A percentile compares a stretch with the other conserved stretches of the same genome.
Evolutionary conservation across 179 eudicot species (phyloP).

Genomic region (Sideroxylon spinosum): DNA sequence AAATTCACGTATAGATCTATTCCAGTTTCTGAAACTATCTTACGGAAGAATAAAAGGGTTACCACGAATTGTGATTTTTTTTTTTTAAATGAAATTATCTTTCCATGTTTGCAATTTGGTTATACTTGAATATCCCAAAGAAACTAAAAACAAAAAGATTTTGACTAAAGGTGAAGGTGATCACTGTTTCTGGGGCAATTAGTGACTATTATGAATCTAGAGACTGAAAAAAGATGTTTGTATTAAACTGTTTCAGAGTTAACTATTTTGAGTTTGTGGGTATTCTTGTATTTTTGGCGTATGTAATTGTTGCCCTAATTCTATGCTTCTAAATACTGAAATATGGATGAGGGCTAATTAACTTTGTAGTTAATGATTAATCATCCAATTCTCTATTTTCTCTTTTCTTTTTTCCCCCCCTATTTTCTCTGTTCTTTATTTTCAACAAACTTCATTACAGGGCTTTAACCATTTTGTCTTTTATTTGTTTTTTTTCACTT

Average conservation of each 20-base stretch:
- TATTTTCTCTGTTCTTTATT: no score
- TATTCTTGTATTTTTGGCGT: no score
- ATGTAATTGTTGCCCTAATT: no score
- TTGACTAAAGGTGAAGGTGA: not conserved
- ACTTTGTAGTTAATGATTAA: no score
- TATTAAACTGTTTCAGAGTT: no score
- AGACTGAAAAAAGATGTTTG: no score
- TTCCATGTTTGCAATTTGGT: not conserved
- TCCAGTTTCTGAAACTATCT: not conserved
- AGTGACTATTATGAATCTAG: not conserved
- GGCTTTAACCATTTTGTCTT: not conserved
- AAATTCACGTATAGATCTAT: not conserved
- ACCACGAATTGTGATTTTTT: not conserved
- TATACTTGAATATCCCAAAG: not conserved
- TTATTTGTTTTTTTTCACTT: not conserved
- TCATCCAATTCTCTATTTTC: no score
- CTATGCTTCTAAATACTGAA: no score
- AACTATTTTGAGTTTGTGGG: no score
- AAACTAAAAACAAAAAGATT: not conserved
- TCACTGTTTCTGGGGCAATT: not conserved
- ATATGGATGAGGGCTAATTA: no score
- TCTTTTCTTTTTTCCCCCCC: no score
- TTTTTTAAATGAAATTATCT: no score
- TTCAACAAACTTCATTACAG: not conserved
- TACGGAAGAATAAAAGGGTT: not conserved